A percentile compares a stretch with the other conserved stretches of the same genome.
Conservation (phyloP, 495 filamentous ascomycete species). For the Bombardia bombarda region DNA sequence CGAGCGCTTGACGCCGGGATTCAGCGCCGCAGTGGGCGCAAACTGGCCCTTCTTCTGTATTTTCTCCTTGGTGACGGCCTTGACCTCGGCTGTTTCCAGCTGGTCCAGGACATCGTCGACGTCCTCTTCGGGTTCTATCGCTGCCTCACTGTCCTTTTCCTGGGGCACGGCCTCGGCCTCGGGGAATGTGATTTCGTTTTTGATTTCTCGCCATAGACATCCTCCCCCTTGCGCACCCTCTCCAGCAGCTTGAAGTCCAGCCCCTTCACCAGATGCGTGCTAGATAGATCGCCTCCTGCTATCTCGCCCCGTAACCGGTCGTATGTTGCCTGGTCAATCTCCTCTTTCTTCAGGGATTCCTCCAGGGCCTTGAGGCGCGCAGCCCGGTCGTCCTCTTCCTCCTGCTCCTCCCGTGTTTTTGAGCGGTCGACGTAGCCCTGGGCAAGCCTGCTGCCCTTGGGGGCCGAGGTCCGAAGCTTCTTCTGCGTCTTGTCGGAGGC, state of each 20-base stretch:
- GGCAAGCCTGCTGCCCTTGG: slow-evolving; percentile 74
- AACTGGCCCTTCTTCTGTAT: slow-evolving; percentile 68
- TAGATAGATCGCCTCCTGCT: slow-evolving; percentile 69
- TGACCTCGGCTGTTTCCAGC: slow-evolving; percentile 56
- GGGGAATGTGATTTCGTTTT: no score
- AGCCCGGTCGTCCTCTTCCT: slow-evolving; percentile 56
- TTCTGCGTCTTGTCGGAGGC: slow-evolving; percentile 44
- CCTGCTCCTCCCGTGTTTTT: slow-evolving; percentile 36
- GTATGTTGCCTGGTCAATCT: slow-evolving; percentile 71
- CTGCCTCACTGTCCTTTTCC: slow-evolving; percentile 11
- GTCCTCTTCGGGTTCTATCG: slow-evolving; percentile 31
- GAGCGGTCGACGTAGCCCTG: slow-evolving; percentile 84
- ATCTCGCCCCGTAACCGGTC: slow-evolving; percentile 65
- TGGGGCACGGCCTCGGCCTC: slow-evolving; percentile 11
- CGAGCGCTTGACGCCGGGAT: slow-evolving; percentile 59
- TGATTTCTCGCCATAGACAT: slow-evolving; percentile 44
- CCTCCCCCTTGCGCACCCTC: slow-evolving; percentile 64
- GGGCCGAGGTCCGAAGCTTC: slow-evolving; percentile 70
- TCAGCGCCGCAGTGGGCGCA: slow-evolving; percentile 53
- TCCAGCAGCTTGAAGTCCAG: slow-evolving; percentile 77
- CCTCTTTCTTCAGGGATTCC: slow-evolving; percentile 70
- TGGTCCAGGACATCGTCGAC: slow-evolving; percentile 74
- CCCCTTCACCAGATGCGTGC: slow-evolving; percentile 85
- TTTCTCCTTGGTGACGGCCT: slow-evolving; percentile 46
- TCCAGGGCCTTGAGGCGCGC: slow-evolving; percentile 67